These are phyloP conservation scores for Russula sp. DNA, from an alignment of 768 basidiomycete genomes.

Conservation along the genomic window DNA sequence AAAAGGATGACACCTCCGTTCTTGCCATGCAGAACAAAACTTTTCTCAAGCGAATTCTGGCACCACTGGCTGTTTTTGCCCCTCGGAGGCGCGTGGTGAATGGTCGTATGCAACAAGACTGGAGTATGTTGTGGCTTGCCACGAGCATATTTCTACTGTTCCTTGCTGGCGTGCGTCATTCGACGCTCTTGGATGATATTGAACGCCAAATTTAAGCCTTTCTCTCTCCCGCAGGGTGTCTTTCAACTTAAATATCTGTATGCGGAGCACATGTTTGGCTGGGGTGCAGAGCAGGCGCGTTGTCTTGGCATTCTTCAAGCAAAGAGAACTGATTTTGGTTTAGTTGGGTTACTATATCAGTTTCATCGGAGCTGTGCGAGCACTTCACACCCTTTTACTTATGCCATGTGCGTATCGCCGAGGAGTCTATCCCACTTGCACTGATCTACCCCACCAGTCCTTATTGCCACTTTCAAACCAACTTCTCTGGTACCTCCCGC, in stretches of 20 bases:
- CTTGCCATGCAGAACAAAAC: constrained; percentile 29
- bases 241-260: constrained; percentile 75
- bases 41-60: constrained; percentile 36
- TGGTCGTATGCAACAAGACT: constrained; percentile 42
- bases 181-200: neutral
- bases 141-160: constrained; percentile 54
- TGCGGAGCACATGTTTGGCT: constrained; percentile 61
- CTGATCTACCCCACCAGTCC: constrained; percentile 40
- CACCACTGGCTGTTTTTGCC: constrained; percentile 62
- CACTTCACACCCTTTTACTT: constrained; percentile 56
- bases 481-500: constrained; percentile 21
- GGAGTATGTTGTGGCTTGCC: constrained; percentile 66
- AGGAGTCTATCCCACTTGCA: constrained; percentile 6
- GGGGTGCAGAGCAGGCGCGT: constrained; percentile 53
- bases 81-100: constrained; percentile 43
- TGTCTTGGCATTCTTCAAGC: neutral
- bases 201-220: constrained; percentile 1
- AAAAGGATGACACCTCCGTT: constrained; percentile 38
- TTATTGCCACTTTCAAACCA: constrained; percentile 56
- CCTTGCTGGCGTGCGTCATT: constrained; percentile 50
- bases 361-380: constrained; percentile 55
- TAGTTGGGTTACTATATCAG: constrained; percentile 73
- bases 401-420: constrained; percentile 49
- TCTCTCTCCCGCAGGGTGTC: constrained; percentile 41
- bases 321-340: neutral